Base-by-base conservation (phyloP, 1,284 basidiomycete species). In the Waitea zeae region DNA sequence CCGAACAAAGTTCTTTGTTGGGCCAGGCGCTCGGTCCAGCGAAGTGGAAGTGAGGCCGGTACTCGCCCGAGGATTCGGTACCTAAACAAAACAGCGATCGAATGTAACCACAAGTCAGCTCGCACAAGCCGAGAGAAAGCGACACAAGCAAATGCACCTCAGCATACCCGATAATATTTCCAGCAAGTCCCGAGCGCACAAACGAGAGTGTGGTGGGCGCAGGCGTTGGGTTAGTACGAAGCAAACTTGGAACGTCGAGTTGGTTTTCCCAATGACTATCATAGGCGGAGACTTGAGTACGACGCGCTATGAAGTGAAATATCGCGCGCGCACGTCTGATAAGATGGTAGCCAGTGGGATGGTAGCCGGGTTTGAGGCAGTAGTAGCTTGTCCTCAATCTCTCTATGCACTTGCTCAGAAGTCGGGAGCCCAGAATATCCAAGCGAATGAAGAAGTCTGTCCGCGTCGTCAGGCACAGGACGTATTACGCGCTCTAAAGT, bases 1-100 rank as follows among this genome's bases (percentile, higher is more conserved):
- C 39, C 90, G 64, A 5, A 96, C 89, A 54, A 97, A 97, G 42
- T 74, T 80, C 42, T 70, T 68, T 31, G 61, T 63, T 1, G 77
- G 66, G 5, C 73, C 84, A 3, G 88, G 89, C 6, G 82, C 81
- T 38, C 90, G 71, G 39, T 79, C 72, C 40, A 93, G 62, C 9
- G 86, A 83, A 5, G 83, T 87, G 12, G 84, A 89, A 2, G 77
- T 80, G 4, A 80, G 58, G 44, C 81, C 67, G 44, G 73, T 62
- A 46, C 51, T 56, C 42, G 56, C 52, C 44, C 50, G 72, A 32
- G 60, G 54, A 44, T 66, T 70, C 19, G 61, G 54, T 11, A 58
- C 61, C 77, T 79, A 13, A 27, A 15, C n/a, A n/a, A 26, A 7
- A 26, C n/a, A n/a, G n/a, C n/a, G n/a, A n/a, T n/a, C n/a, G n/a